Evolutionary conservation across 2,329 filamentous ascomycete species (phyloP).

Genomic region (Aspergillus hortae): DNA sequence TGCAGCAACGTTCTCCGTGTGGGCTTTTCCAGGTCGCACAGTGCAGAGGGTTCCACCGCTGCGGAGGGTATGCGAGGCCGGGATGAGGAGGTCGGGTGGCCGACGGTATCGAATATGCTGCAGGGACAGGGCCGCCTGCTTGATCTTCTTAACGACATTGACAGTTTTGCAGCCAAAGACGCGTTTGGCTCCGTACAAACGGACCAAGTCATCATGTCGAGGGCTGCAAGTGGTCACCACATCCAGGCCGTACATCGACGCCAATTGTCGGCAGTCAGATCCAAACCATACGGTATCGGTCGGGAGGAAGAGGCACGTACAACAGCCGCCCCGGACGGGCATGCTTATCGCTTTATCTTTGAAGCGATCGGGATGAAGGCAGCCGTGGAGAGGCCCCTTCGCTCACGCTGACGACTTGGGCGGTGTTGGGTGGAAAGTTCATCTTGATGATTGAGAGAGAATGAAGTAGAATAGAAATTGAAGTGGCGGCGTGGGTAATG

Average conservation of each 20-base stretch:
- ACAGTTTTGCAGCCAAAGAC: conserved; percentile 42
- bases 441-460: too few relatives aligned
- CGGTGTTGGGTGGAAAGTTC: not conserved
- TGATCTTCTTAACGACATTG: conserved; percentile 35
- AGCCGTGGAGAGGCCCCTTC: conserved; percentile 11
- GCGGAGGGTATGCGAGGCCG: conserved; percentile 29
- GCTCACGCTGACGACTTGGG: conserved; percentile 12
- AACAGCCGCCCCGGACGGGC: conserved; percentile 46
- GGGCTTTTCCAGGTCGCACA: conserved; percentile 39
- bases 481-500: too few relatives aligned
- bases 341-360: conserved; percentile 19
- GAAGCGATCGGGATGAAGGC: conserved; percentile 30
- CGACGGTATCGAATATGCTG: conserved; percentile 44
- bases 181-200: conserved; percentile 30
- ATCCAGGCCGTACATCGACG: conserved; percentile 29
- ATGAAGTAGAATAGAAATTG: too few relatives aligned
- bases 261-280: conserved; percentile 22
- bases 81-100: conserved; percentile 34
- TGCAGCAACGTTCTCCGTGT: conserved; percentile 34
- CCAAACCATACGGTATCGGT: not conserved
- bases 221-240: conserved; percentile 37
- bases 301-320: conserved; percentile 20
- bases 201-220: conserved; percentile 29
- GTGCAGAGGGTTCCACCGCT: conserved; percentile 34
- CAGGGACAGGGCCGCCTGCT: conserved; percentile 28